Evolutionary conservation across 192 early-diverging fungal genomes (phyloP).

Genomic region (Backusella psychrophila): DNA sequence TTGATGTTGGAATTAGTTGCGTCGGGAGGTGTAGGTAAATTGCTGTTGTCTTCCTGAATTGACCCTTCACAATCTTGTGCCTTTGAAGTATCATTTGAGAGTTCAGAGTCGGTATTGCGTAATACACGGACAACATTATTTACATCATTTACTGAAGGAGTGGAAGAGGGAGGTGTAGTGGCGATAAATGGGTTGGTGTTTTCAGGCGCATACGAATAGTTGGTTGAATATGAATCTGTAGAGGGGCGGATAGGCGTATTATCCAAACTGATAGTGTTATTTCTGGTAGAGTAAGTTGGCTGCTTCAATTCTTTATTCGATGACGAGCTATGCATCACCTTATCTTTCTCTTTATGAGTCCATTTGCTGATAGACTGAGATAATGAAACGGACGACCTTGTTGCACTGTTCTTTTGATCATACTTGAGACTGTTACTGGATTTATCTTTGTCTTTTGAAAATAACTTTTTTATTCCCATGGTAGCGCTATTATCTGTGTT

Average conservation of each 20-base stretch:
- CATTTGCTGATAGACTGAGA: slow-evolving; percentile 9
- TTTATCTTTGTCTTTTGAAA: background rate
- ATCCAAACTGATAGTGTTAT: background rate
- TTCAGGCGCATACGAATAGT: background rate
- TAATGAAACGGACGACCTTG: slow-evolving; percentile 3
- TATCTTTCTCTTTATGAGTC: slow-evolving; percentile 3
- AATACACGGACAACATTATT: background rate
- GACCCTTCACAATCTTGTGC: background rate
- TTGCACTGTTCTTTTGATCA: background rate
- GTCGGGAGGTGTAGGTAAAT: background rate
- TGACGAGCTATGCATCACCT: background rate
- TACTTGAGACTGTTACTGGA: background rate
- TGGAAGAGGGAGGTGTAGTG: background rate
- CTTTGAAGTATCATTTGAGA: background rate
- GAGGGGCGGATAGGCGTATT: background rate
- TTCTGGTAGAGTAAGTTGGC: background rate
- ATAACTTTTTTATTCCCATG: slow-evolving; percentile 14
- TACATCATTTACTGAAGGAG: slow-evolving; percentile 1
- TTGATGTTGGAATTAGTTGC: background rate
- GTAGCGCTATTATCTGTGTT: background rate
- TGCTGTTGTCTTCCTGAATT: background rate
- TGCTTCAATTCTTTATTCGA: background rate
- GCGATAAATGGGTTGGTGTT: background rate
- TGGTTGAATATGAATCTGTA: background rate
- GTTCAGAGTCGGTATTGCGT: background rate